phyloP scores from a whole-genome alignment of 2,329 filamentous ascomycete genomes.

The Nemania sp. region DNA sequence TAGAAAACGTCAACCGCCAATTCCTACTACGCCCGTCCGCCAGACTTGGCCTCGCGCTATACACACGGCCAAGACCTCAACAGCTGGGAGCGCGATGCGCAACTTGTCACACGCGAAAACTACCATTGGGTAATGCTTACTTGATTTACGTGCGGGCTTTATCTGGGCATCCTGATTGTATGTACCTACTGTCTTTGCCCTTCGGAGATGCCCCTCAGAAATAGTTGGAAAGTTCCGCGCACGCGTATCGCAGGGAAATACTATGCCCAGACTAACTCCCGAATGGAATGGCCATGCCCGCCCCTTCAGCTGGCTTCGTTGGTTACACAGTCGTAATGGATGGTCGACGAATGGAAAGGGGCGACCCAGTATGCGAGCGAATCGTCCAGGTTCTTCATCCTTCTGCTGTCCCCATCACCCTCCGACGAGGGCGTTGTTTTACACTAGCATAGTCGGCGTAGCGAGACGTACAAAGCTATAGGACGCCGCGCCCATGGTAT shows the following conservation, averaged over 20 bases:
- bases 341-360: neutral
- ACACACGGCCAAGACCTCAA: constrained; percentile 12
- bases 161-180: neutral
- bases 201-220: neutral
- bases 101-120: constrained; percentile 1
- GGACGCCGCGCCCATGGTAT: neutral
- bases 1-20: neutral
- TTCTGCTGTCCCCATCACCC: constrained; percentile 10
- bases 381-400: constrained; percentile 8
- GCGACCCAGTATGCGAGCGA: constrained; percentile 2
- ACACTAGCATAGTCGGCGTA: neutral
- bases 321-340: neutral
- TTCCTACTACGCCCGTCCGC: constrained; percentile 1
- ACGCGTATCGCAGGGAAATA: neutral
- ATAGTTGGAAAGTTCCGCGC: neutral
- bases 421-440: neutral
- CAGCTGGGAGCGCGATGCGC: neutral
- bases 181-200: neutral
- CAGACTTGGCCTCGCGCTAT: constrained; percentile 17
- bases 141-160: neutral
- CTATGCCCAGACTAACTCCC: neutral
- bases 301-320: constrained; percentile 5
- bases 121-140: constrained; percentile 10
- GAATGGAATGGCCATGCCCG: neutral
- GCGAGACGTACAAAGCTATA: neutral